Evolutionary conservation across 768 basidiomycete species (phyloP).

Genomic region (Fomitopsis serialis): DNA sequence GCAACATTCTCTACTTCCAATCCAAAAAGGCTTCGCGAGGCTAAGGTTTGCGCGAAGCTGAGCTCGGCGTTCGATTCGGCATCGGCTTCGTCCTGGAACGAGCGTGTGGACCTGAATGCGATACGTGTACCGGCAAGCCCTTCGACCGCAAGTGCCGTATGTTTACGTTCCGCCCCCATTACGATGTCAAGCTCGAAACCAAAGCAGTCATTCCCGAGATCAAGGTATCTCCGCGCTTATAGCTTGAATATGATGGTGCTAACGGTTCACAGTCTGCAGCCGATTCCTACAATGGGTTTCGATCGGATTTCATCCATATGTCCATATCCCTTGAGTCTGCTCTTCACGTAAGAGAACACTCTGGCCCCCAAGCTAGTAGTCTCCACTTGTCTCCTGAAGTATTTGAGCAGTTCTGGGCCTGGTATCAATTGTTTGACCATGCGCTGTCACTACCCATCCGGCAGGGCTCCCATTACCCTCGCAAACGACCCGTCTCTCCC

Average conservation of each 20-base stretch:
- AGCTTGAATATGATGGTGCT: slow-evolving; percentile 8
- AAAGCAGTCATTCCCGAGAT: slow-evolving; percentile 35
- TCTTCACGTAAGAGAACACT: slow-evolving; percentile 29
- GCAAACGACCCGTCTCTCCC: slow-evolving; percentile 60
- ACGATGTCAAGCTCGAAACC: slow-evolving; percentile 58
- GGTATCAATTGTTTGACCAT: slow-evolving; percentile 85
- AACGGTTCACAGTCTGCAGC: slow-evolving; percentile 30
- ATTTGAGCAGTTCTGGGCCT: slow-evolving; percentile 87
- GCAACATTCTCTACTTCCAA: background rate
- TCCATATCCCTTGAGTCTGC: slow-evolving; percentile 81
- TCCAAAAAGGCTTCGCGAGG: slow-evolving; percentile 10
- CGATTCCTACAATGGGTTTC: slow-evolving; percentile 85
- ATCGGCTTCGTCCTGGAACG: slow-evolving; percentile 80
- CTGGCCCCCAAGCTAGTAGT: slow-evolving; percentile 46
- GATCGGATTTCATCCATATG: slow-evolving; percentile 91
- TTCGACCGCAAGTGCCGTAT: slow-evolving; percentile 77
- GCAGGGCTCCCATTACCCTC: slow-evolving; percentile 79
- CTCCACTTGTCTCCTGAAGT: slow-evolving; percentile 82
- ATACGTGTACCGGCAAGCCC: slow-evolving; percentile 49
- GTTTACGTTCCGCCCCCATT: slow-evolving; percentile 79
- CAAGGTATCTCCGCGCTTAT: slow-evolving; percentile 38
- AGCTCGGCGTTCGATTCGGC: slow-evolving; percentile 84
- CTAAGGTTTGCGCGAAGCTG: slow-evolving; percentile 80
- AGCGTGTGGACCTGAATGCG: slow-evolving; percentile 69
- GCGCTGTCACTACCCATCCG: slow-evolving; percentile 77